Evolutionary conservation across 768 basidiomycete species (phyloP).

Genomic region (Panus rudis): DNA sequence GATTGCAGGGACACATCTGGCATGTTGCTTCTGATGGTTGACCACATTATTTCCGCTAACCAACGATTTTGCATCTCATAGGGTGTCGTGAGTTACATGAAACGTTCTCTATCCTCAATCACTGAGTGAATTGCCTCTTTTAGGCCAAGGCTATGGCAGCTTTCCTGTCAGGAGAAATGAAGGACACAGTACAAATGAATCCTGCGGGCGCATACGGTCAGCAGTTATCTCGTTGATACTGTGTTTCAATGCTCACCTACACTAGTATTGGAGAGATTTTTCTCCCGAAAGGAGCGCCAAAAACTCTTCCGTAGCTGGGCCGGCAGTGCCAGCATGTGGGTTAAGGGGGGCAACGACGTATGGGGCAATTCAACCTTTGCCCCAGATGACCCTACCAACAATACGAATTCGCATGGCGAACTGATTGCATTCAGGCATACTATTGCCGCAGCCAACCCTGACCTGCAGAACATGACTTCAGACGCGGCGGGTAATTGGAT

Average conservation of each 20-base stretch:
- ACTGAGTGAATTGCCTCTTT: background rate
- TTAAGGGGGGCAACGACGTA: conserved; percentile 82
- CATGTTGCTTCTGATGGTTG: conserved; percentile 25
- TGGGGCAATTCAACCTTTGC: conserved; percentile 77
- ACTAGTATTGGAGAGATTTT: conserved; percentile 78
- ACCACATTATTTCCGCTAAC: background rate
- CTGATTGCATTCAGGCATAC: conserved; percentile 70
- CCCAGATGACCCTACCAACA: conserved; percentile 64
- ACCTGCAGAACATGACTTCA: conserved; percentile 64
- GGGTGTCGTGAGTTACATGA: conserved; percentile 58
- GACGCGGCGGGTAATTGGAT: conserved; percentile 73
- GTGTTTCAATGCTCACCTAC: background rate
- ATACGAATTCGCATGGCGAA: conserved; percentile 65
- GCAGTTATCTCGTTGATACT: conserved; percentile 4
- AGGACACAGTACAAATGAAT: conserved; percentile 83
- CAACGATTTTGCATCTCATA: conserved; percentile 26
- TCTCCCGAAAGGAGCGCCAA: conserved; percentile 83
- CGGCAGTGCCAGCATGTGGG: conserved; percentile 89
- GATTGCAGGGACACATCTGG: conserved; percentile 83
- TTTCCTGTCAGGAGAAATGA: conserved; percentile 93
- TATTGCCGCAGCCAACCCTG: conserved; percentile 9
- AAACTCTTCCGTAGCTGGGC: conserved; percentile 93
- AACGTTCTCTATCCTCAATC: background rate
- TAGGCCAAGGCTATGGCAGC: conserved; percentile 94
- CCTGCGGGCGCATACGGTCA: conserved; percentile 72